Evolutionary conservation across 148 eudicot genomes (phyloP).

Genomic region (Mesembryanthemum crystallinum): DNA sequence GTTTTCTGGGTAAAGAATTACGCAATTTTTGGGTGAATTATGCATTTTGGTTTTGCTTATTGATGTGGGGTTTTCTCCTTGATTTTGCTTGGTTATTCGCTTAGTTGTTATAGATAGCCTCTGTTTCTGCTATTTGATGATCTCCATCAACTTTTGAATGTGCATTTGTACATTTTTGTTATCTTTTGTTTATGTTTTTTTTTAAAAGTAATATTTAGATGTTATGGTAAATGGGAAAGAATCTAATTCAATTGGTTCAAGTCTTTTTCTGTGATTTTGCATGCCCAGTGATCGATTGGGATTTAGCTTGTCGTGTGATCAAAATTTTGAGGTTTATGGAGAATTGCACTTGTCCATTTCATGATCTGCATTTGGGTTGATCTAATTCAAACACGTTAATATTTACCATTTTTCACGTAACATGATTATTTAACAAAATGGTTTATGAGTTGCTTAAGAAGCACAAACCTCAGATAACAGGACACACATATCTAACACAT

Average conservation of each 20-base stretch:
- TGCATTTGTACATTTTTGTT: neutral
- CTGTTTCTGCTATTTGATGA: neutral
- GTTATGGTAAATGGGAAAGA: neutral
- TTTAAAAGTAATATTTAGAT: too few relatives aligned
- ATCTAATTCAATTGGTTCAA: neutral
- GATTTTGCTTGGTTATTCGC: neutral
- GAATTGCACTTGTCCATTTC: neutral
- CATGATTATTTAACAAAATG: neutral
- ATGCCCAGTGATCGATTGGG: neutral
- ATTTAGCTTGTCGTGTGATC: neutral
- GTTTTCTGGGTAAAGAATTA: too few relatives aligned
- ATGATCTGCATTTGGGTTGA: slow-evolving; percentile 4
- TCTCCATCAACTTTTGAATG: neutral
- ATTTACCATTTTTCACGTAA: neutral
- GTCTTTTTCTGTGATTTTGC: neutral
- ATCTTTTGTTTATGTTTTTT: neutral
- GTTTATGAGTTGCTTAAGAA: neutral
- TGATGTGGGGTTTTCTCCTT: neutral
- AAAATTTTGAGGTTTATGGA: neutral
- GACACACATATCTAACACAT: too few relatives aligned
- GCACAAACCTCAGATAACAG: too few relatives aligned
- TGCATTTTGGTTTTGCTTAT: neutral
- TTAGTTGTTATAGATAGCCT: neutral
- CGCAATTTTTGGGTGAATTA: neutral
- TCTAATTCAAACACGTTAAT: neutral